Percentiles rank a stretch among this genome's conserved stretches.
Conservation (phyloP, 169 alveolate genomes). For the Plasmodium malariae region DNA sequence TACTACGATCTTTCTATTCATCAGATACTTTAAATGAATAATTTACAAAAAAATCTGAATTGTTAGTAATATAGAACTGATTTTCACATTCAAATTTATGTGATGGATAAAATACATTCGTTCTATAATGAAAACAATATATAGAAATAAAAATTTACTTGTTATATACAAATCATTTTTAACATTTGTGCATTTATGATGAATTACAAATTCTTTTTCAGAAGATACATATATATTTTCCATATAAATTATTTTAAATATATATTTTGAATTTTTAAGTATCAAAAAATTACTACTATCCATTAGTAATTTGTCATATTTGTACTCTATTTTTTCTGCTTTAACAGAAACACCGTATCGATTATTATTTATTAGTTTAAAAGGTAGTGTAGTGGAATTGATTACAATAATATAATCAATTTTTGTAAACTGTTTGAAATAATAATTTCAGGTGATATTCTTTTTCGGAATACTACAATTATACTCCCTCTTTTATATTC, state of each 20-base stretch:
- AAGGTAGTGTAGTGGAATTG: conserved; percentile 24
- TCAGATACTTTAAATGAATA: conserved; percentile 34
- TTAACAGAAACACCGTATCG: conserved; percentile 15
- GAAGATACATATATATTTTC: conserved; percentile 18
- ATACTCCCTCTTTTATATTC: conserved; percentile 45
- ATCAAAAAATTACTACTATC: conserved; percentile 4
- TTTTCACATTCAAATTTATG: conserved; percentile 55
- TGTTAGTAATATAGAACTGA: conserved; percentile 24
- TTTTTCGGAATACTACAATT: conserved; percentile 32
- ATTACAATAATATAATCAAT: conserved; percentile 34
- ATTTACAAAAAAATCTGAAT: conserved; percentile 33
- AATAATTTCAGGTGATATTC: conserved; percentile 64
- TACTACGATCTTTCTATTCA: conserved; percentile 45
- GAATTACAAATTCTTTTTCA: conserved; percentile 50
- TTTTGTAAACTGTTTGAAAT: conserved; percentile 6
- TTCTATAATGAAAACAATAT: conserved; percentile 24
- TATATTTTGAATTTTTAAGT: conserved; percentile 26
- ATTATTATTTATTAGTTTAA: conserved; percentile 41
- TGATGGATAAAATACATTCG: conserved; percentile 47
- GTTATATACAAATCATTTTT: conserved; percentile 13
- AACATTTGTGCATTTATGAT: conserved; percentile 66
- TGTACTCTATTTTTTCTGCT: conserved; percentile 38
- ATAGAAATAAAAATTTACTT: conserved; percentile 36
- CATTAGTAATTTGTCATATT: conserved; percentile 40
- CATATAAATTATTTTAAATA: conserved; percentile 23